Evolutionary conservation across 2,329 filamentous ascomycete species (phyloP), one percentile per base, ranked within the genome.

Genomic region (Epichloe aotearoae): DNA sequence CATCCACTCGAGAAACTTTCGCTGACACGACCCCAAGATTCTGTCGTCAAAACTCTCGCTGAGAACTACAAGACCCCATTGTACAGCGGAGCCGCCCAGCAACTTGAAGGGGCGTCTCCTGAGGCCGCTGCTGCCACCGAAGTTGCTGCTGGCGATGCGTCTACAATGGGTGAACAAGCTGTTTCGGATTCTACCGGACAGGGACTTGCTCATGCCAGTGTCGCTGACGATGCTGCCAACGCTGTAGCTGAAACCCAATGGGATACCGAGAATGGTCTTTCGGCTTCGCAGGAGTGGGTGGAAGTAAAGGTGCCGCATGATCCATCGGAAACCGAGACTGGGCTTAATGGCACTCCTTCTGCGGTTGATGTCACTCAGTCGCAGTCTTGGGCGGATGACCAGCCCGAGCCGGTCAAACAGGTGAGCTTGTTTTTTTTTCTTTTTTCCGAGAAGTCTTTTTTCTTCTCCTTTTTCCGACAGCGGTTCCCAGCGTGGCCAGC

Each of bases 321-420:
- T 61, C 77, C 83, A 45, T 70, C 79, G 48, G 88, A 94, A 73
- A 83, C 84, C 5, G 86, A 93, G 54, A 80, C 75, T 38, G 80
- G 79, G 38, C 64, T 80, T 41, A 69, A 74, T 45, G 79, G 80
- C 26, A 80, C 78, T n/a, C 77, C 81, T 45, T 80, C 79, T 6
- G 70, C 71, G 8, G 66, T 70, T 39, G 63, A 69, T 50, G 12
- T 14, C 34, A 39, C n/a, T 11, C 74, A 75, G 60, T 73, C 74
- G 33, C 81, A 84, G 62, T 88, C 83, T 60, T 94, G 87, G 87
- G 87, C 87, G 26, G 88, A 95, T 60, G 86, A 93, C 54, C 79
- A 86, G 58, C 79, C 84, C 17, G 79, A 82, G 53, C 66, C 64
- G 50, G 65, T 65, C 38, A 57, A 65, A 33, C 69, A 73, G 62